These are phyloP conservation scores for Cordyceps farinosa DNA, from an alignment of 2,329 filamentous ascomycete species.

Conservation along the genomic window DNA sequence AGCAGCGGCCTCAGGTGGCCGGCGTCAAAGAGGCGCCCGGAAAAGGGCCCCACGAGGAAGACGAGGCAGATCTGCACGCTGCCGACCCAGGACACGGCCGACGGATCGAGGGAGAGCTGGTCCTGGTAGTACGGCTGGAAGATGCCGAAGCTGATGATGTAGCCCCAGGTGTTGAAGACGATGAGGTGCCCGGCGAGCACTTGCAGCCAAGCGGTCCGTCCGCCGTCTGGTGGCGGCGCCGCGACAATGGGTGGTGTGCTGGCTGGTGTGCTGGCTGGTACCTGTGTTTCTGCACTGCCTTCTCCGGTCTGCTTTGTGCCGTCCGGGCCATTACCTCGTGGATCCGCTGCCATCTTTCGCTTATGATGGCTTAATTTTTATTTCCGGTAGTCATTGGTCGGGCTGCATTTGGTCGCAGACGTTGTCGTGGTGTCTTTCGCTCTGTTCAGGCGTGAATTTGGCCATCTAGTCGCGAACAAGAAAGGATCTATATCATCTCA, in stretches of 20 bases:
- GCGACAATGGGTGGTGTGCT: background rate
- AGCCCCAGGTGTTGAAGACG: conserved; percentile 39
- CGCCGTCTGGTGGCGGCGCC: conserved; percentile 34
- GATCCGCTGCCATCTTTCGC: background rate
- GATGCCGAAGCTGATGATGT: conserved; percentile 38
- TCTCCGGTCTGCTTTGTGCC: background rate
- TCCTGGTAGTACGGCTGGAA: conserved; percentile 39
- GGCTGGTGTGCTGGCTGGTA: background rate
- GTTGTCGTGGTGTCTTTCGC: background rate
- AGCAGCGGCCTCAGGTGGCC: conserved; percentile 37
- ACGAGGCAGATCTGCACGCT: conserved; percentile 44
- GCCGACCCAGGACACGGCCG: conserved; percentile 47
- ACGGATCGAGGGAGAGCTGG: conserved; percentile 30
- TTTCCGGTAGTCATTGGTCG: background rate
- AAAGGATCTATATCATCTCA: background rate
- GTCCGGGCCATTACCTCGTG: no score
- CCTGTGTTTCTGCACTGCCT: background rate
- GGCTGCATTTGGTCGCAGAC: background rate
- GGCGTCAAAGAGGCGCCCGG: conserved; percentile 40
- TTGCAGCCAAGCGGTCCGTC: conserved; percentile 36
- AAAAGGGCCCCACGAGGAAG: conserved; percentile 38
- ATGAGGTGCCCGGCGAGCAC: conserved; percentile 37
- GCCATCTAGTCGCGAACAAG: background rate
- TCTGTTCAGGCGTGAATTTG: no score
- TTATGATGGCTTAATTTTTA: background rate